phyloP scores from a whole-genome alignment of 148 eudicot species.

The Rhododendron mucronatum region DNA sequence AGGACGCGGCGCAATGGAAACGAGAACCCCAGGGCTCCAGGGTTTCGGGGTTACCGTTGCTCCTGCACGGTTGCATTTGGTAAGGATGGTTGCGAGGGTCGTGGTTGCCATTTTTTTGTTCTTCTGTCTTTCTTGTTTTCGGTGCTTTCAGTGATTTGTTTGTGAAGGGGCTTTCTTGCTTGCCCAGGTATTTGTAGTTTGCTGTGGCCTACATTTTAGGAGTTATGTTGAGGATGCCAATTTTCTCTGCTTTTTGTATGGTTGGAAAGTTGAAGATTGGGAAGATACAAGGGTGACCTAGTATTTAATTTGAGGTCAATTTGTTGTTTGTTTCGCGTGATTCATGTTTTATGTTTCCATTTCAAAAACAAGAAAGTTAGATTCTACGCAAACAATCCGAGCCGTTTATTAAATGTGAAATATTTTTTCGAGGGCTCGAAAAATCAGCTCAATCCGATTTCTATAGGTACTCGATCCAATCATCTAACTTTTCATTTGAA shows the following conservation, averaged over 20 bases:
- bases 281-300: background rate
- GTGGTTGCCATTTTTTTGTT: background rate
- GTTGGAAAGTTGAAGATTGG: background rate
- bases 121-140: no score
- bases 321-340: conserved; percentile 6
- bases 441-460: no score
- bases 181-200: background rate
- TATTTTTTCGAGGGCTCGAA: no score
- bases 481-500: no score
- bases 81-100: background rate
- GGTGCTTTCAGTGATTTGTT: background rate
- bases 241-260: background rate
- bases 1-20: background rate
- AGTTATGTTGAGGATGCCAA: background rate
- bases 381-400: no score
- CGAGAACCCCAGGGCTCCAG: conserved; percentile 5
- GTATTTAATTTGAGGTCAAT: background rate
- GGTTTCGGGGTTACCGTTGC: background rate
- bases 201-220: background rate
- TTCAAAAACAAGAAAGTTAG: background rate
- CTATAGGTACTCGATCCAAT: no score
- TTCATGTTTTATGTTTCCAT: background rate
- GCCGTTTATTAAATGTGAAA: no score
- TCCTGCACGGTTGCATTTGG: background rate
- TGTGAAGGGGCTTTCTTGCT: background rate